Base-by-base conservation (phyloP, 2,329 filamentous ascomycete species). In the Trichoderma simmonsii region DNA sequence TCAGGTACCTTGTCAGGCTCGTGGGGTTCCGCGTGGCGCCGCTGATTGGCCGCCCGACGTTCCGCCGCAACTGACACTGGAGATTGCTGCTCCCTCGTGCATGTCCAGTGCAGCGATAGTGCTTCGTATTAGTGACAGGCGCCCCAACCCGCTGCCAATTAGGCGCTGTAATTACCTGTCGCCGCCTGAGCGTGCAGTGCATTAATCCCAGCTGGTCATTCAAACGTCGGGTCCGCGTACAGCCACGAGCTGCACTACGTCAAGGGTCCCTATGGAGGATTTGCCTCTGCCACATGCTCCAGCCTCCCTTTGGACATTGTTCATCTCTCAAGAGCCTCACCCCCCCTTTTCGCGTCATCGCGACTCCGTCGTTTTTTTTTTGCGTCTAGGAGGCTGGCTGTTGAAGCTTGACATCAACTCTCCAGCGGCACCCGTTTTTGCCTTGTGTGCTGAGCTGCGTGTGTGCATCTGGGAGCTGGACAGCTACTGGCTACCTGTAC, bases 21-120 rank as follows among this genome's bases (percentile, higher is more conserved):
- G 75, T 79, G 76, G 73, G 73, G 75, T 60, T 56, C 72, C 69
- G 59, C 14, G 30, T 69, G 28, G 62, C 32, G 30, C 36, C 32
- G 57, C 69, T 79, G 76, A 80, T 80, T 80, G 79, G 79, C 36
- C 36, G 48, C 48, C n/a, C 21, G 48, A 24, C n/a, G 11, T 24
- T 54, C 48, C 48, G n/a, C 21, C 11, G 48, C 9, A 51, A 51
- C 43, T 51, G 43, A 51, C n/a, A 51, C 43, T 18, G 21, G 43
- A 51, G 43, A 51, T 51, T 30, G 15, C 28, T 15, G 43, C 15
- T 4, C 26, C 0, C 48, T 4, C 6, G 48, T 39, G 21, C 14
- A 39, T 24, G 39, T 34, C 26, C 63, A 26, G n/a, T 34, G 62
- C 48, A 66, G 48, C 26, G 36, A n/a, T 30, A 57, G 30, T 24